Base-by-base conservation (phyloP, 257 asterid species). In the Lavandula angustifolia region DNA sequence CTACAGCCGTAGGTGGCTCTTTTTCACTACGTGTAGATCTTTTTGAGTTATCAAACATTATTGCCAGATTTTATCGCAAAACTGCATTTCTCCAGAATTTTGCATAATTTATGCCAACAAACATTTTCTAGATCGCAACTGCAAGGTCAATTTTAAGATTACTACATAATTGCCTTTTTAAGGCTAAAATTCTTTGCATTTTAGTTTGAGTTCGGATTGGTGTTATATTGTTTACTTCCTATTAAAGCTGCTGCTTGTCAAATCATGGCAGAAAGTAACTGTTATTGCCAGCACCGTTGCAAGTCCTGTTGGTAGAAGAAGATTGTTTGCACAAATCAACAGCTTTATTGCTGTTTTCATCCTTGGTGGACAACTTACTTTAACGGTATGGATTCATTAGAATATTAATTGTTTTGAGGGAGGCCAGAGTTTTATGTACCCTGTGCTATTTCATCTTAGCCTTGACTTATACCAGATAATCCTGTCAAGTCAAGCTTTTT, bases 301-400 rank as follows among this genome's bases (percentile, higher is more conserved):
- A 61, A 88, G 79, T 70, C 94, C 99, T 22, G 75, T 87, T 60
- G 95, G 84, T 52, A 87, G 97, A 73, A 81, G 97, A 79, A 79
- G 72, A 79, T 79, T 87, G 79, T 86, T 94, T 79, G 99, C 94
- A 46, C 89, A 87, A 76, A 86, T 94, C 78, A 90, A 94, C 80
- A 89, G 97, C 82, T 84, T 90, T 47, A 94, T 94, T 76, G 99
- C 99, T 64, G 69, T 94, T 79, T 94, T 94, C 69, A 94, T 94
- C 80, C 97, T 92, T 73, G 86, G 78, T 16, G 97, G 99, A 49
- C 99, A 92, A 68, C 96, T 92, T 60, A 87, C 91, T 60, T 64
- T 87, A 48, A 92, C 97, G 89, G 98, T 92, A 81, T 69, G 77
- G 13, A 49, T 77, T 42, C 38, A 38, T 64, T 73, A 44, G 32